A percentile compares a stretch with the other conserved stretches of the same genome.
Evolutionary conservation across 305 asterid species (phyloP).

Genomic region (Fraxinus nigra): DNA sequence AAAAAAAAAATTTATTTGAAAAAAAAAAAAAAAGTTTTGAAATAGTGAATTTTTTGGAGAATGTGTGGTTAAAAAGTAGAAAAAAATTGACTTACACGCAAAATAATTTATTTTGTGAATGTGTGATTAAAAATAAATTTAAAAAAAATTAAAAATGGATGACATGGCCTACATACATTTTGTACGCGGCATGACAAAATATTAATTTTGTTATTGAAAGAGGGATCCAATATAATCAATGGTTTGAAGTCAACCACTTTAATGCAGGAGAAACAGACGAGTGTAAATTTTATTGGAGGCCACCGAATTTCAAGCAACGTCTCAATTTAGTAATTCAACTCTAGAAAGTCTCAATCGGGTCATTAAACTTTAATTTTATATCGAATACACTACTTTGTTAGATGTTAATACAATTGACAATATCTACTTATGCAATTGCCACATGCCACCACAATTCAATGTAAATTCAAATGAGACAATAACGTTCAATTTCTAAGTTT

Average conservation of each 20-base stretch:
- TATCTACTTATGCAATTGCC: no score
- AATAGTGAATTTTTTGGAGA: no score
- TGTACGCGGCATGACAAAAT: not conserved
- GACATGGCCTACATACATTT: not conserved
- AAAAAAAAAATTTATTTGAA: no score
- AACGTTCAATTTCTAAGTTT: no score
- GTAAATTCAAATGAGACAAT: no score
- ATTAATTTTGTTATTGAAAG: not conserved
- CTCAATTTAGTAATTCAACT: not conserved
- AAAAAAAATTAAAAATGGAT: no score
- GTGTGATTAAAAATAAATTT: no score
- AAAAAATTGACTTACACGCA: no score
- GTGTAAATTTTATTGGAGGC: not conserved
- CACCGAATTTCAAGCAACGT: not conserved
- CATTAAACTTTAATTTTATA: not conserved
- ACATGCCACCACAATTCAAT: no score
- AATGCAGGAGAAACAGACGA: constrained; percentile 1
- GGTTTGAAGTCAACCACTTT: constrained; percentile 27
- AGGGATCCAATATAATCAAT: not conserved
- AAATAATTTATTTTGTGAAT: no score
- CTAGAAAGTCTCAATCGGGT: not conserved
- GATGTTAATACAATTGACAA: not conserved
- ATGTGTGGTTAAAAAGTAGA: no score
- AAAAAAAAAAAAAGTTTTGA: no score
- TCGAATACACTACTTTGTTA: not conserved